These are phyloP conservation scores for Trichoderma harzianum DNA, from an alignment of 2,329 filamentous ascomycete genomes.

Conservation along the genomic window DNA sequence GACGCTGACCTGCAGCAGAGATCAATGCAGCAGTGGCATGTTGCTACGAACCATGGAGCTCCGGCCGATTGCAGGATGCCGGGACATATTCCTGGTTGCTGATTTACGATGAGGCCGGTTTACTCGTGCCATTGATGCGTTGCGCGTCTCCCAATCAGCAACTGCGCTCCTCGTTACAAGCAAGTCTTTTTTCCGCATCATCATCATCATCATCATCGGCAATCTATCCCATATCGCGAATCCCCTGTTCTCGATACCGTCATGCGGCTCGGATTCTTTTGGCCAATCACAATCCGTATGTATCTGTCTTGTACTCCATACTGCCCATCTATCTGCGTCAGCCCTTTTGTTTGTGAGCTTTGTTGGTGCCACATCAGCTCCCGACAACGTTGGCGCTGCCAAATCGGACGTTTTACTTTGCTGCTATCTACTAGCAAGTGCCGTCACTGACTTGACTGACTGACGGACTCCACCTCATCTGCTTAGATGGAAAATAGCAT, in stretches of 20 bases:
- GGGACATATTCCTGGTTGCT: neutral
- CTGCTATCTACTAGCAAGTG: neutral
- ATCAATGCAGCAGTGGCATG: neutral
- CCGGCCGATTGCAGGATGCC: neutral
- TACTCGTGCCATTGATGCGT: neutral
- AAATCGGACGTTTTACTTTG: neutral
- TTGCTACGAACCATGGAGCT: neutral
- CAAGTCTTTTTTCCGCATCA: neutral
- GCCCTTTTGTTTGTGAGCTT: neutral
- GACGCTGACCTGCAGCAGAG: neutral
- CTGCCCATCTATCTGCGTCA: neutral
- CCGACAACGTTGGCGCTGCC: neutral
- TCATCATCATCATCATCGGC: neutral
- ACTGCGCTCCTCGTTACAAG: neutral
- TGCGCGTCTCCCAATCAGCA: neutral
- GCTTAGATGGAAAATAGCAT: neutral
- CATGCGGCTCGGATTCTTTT: slow-evolving; percentile 4
- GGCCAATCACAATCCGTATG: neutral
- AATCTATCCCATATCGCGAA: neutral
- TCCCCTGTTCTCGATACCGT: neutral
- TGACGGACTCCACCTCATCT: neutral
- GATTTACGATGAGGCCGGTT: neutral
- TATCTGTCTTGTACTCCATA: neutral
- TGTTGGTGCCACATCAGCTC: neutral
- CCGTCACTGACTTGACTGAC: neutral